Evolutionary conservation across 164 flowering plant genomes (phyloP).

Genomic region (Dillenia suffruticosa): DNA sequence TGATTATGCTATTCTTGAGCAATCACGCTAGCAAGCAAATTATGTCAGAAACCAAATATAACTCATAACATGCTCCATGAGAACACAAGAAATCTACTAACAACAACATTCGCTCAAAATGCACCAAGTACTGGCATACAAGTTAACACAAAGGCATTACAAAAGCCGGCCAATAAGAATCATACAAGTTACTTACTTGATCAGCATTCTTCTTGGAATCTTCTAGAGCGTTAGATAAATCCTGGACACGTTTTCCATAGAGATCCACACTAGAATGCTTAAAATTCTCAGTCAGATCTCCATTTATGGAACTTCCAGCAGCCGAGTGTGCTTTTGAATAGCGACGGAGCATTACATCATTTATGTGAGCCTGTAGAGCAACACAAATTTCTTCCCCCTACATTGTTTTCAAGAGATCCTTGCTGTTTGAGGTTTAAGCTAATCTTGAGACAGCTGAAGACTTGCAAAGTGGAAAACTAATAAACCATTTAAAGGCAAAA

Average conservation of each 20-base stretch:
- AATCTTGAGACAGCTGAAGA: not conserved
- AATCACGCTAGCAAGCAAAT: no score
- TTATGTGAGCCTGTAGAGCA: constrained; percentile 98
- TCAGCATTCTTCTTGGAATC: constrained; percentile 70
- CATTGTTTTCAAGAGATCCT: constrained; percentile 5
- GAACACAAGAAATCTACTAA: no score
- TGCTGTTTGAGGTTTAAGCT: not conserved
- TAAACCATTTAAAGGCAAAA: not conserved
- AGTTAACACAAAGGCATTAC: not conserved
- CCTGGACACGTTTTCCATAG: constrained; percentile 73
- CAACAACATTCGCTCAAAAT: not conserved
- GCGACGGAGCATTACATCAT: constrained; percentile 97
- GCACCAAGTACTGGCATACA: not conserved
- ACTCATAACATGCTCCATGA: no score
- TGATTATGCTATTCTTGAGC: no score
- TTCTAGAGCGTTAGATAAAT: constrained; percentile 70
- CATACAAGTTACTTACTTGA: constrained; percentile 39
- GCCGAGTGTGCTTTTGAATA: constrained; percentile 89
- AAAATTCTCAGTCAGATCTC: constrained; percentile 43
- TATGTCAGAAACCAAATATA: no score
- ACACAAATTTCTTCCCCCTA: constrained; percentile 99
- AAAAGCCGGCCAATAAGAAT: no score
- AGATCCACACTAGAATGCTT: constrained; percentile 52
- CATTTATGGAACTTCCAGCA: constrained; percentile 59
- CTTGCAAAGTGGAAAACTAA: not conserved